Percentiles rank a stretch among this genome's conserved stretches.
Evolutionary conservation across 441 rosid species (phyloP).

Genomic region (Erysimum cheiri): DNA sequence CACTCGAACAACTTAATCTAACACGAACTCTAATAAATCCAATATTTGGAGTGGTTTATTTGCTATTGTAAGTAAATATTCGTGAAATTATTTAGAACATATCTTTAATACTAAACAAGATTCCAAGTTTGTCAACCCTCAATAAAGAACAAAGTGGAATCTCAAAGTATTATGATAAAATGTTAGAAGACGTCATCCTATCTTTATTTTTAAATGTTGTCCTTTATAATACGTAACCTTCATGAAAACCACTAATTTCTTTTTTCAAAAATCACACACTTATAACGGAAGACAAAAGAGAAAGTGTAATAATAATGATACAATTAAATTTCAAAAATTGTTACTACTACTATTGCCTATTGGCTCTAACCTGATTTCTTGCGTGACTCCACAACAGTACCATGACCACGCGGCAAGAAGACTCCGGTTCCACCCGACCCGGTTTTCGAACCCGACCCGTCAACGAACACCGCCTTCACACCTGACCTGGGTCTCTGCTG

Average conservation of each 20-base stretch:
- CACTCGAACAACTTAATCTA: background rate
- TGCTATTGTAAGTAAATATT: background rate
- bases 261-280: background rate
- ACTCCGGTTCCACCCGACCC: constrained; percentile 86
- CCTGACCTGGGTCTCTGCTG: constrained; percentile 51
- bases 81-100: constrained; percentile 3
- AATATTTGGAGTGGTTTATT: constrained; percentile 6
- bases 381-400: constrained; percentile 57
- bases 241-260: constrained; percentile 3
- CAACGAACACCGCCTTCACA: constrained; percentile 71
- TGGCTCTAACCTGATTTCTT: constrained; percentile 62
- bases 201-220: constrained; percentile 3
- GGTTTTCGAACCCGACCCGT: constrained; percentile 55
- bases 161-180: constrained; percentile 22
- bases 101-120: constrained; percentile 35
- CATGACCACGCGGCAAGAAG: constrained; percentile 69
- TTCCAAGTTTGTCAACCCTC: constrained; percentile 34
- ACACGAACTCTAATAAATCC: constrained; percentile 6
- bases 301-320: constrained; percentile 6
- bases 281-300: constrained; percentile 7
- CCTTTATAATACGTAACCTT: constrained; percentile 32
- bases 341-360: background rate
- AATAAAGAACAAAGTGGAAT: constrained; percentile 38
- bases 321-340: background rate
- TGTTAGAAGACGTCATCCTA: constrained; percentile 35